Percentiles rank a stretch among this genome's conserved stretches.
phyloP scores from a whole-genome alignment of 495 filamentous ascomycete species.

The Penicillium steckii region DNA sequence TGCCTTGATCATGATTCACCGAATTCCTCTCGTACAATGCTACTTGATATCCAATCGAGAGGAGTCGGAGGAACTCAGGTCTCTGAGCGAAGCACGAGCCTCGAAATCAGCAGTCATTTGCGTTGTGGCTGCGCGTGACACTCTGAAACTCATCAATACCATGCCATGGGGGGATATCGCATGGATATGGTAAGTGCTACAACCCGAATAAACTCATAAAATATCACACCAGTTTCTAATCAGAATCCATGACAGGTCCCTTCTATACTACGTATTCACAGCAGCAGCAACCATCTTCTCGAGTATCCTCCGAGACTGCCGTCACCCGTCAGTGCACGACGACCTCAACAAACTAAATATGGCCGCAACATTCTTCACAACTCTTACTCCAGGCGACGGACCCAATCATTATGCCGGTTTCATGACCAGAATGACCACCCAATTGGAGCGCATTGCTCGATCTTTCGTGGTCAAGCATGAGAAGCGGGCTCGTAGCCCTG shows the following conservation, averaged over 20 bases:
- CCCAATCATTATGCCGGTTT: conserved; percentile 77
- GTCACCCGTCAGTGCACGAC: conserved; percentile 73
- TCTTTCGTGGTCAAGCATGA: conserved; percentile 83
- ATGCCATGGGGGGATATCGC: conserved; percentile 90
- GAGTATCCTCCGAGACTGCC: conserved; percentile 85
- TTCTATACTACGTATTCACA: conserved; percentile 92
- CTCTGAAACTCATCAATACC: conserved; percentile 86
- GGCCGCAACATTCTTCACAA: conserved; percentile 81
- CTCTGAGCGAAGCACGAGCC: conserved; percentile 58
- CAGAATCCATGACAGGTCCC: conserved; percentile 58
- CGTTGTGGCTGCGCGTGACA: conserved; percentile 83
- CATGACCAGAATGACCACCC: conserved; percentile 85
- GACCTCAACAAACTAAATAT: conserved; percentile 84
- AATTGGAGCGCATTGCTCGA: conserved; percentile 88
- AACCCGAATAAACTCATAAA: neutral
- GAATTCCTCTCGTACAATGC: conserved; percentile 89
- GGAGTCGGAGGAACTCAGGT: conserved; percentile 9
- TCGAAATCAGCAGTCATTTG: conserved; percentile 69
- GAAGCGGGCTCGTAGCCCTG: conserved; percentile 35
- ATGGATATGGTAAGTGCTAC: conserved; percentile 78
- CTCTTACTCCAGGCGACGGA: conserved; percentile 61
- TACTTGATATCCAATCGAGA: conserved; percentile 55
- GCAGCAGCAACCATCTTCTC: conserved; percentile 92
- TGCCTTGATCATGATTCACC: conserved; percentile 91
- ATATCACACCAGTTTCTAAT: neutral